Conservation (phyloP, 352 stramenopile genomes). For the Phytophthora vignae region DNA sequence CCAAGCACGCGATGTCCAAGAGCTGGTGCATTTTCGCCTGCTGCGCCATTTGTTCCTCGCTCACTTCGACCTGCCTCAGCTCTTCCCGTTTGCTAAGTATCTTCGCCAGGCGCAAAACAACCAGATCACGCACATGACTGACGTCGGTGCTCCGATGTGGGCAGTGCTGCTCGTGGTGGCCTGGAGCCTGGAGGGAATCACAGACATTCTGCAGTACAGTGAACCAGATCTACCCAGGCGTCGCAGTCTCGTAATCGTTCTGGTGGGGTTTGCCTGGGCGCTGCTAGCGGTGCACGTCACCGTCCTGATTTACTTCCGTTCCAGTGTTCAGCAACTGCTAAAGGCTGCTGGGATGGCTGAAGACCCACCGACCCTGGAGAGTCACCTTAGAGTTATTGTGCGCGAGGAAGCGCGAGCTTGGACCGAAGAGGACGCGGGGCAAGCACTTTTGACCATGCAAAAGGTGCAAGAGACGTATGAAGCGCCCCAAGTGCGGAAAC, state of each 20-base stretch:
- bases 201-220: conserved; percentile 9
- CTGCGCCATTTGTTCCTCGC: conserved; percentile 53
- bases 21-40: conserved; percentile 43
- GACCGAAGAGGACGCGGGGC: conserved; percentile 25
- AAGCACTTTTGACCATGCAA: conserved; percentile 26
- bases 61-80: conserved; percentile 46
- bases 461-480: conserved; percentile 25
- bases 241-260: conserved; percentile 35
- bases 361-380: conserved; percentile 9
- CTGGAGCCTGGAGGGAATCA: conserved; percentile 44
- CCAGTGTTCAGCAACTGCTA: conserved; percentile 41
- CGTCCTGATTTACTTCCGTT: conserved; percentile 52
- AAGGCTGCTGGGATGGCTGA: conserved; percentile 32
- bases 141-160: conserved; percentile 70
- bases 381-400: conserved; percentile 18
- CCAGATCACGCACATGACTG: conserved; percentile 80
- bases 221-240: conserved; percentile 11
- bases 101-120: conserved; percentile 71
- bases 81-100: conserved; percentile 81
- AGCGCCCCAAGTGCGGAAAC: neutral
- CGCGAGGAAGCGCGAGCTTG: conserved; percentile 26
- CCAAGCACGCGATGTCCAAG: conserved; percentile 1
- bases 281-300: conserved; percentile 40
- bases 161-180: conserved; percentile 48
- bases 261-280: conserved; percentile 39